phyloP scores from a whole-genome alignment of 176 grass and related monocot species.

The Carex myosuroides region DNA sequence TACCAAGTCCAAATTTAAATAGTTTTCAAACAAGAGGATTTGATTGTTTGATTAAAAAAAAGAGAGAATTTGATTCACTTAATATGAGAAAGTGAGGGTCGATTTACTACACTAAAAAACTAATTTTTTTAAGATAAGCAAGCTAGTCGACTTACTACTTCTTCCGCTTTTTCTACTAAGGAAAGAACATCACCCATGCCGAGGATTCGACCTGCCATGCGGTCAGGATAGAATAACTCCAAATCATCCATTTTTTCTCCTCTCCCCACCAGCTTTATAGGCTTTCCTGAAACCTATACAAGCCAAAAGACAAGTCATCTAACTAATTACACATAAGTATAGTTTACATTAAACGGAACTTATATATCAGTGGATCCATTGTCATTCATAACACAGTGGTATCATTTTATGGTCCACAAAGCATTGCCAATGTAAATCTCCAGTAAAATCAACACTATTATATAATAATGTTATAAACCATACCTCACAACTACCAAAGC shows the following conservation, averaged over 20 bases:
- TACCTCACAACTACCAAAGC: neutral
- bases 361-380: neutral
- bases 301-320: slow-evolving; percentile 1
- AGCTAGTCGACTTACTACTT: slow-evolving; percentile 58
- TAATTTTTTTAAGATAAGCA: neutral
- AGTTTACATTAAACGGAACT: neutral
- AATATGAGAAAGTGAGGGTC: neutral
- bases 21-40: neutral
- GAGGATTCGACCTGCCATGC: slow-evolving; percentile 85
- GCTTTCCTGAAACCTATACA: slow-evolving; percentile 78
- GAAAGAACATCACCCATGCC: slow-evolving; percentile 99
- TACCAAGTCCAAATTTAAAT: neutral
- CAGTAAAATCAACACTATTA: neutral
- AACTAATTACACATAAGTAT: neutral
- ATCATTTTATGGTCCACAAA: neutral
- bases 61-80: neutral
- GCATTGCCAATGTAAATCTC: neutral
- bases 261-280: slow-evolving; percentile 88
- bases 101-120: neutral
- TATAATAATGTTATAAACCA: neutral
- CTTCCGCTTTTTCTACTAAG: slow-evolving; percentile 92
- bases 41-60: neutral
- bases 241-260: slow-evolving; percentile 89
- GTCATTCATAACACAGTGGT: neutral
- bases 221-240: slow-evolving; percentile 92